These are phyloP conservation scores for Jacaranda mimosifolia DNA, from an alignment of 257 asterid species.

Conservation along the genomic window DNA sequence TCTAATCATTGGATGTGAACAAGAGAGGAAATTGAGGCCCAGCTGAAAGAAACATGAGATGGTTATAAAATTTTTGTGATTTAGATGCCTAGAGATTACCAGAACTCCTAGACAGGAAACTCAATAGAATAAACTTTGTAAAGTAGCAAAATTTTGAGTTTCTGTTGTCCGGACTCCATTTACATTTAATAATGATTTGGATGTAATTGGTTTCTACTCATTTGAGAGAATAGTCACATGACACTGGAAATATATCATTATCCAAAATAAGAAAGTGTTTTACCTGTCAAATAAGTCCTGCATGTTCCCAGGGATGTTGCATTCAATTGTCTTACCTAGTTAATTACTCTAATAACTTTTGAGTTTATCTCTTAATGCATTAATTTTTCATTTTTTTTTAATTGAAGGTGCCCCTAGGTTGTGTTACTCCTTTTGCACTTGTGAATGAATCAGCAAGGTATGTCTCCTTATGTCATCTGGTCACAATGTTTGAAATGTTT, in stretches of 20 bases:
- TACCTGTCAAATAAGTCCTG: not conserved
- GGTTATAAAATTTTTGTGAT: not conserved
- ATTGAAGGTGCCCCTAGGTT: slow-evolving; percentile 84
- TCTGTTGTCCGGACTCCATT: not conserved
- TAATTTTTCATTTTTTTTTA: slow-evolving; percentile 22
- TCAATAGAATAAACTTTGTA: not conserved
- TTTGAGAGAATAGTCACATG: not conserved
- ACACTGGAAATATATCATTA: not conserved
- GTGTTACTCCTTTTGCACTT: slow-evolving; percentile 93
- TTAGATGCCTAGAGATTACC: too few relatives aligned
- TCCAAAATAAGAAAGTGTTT: not conserved
- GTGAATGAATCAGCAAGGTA: slow-evolving; percentile 91
- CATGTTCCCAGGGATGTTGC: not conserved
- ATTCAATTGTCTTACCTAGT: slow-evolving; percentile 5
- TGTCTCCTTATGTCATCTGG: slow-evolving; percentile 24
- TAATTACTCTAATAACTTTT: slow-evolving; percentile 22
- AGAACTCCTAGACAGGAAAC: not conserved
- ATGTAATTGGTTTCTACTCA: not conserved
- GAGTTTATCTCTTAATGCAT: slow-evolving; percentile 22
- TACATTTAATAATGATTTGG: not conserved
- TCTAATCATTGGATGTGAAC: too few relatives aligned
- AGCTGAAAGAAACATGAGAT: too few relatives aligned
- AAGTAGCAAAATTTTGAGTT: not conserved
- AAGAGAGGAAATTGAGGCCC: too few relatives aligned
- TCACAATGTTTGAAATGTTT: slow-evolving; percentile 3